phyloP scores from a whole-genome alignment of 2,329 filamentous ascomycete genomes.

The Ilyonectria mors-panacis region DNA sequence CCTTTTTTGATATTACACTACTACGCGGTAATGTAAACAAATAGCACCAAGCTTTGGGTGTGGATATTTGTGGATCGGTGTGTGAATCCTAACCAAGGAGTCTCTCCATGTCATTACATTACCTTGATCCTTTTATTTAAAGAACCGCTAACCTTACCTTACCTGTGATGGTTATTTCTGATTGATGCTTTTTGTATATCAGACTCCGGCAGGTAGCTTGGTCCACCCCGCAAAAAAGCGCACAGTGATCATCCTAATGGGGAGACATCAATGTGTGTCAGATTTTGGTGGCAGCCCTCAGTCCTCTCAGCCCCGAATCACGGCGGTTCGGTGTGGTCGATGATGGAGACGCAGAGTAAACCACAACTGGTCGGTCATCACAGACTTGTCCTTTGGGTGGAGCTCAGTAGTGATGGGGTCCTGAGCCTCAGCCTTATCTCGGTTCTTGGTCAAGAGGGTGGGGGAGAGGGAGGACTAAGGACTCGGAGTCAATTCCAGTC shows the following conservation, averaged over 20 bases:
- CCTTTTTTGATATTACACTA: neutral
- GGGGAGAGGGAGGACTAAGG: neutral
- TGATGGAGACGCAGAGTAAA: neutral
- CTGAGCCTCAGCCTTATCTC: no score
- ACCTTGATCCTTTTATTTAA: no score
- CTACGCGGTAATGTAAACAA: neutral
- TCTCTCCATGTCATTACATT: neutral
- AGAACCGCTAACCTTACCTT: no score
- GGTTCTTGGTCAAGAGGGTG: neutral
- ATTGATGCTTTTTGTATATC: neutral
- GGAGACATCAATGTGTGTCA: neutral
- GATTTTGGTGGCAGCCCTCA: conserved; percentile 11
- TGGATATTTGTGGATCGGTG: neutral
- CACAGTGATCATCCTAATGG: neutral
- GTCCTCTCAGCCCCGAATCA: neutral
- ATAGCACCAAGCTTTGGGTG: neutral
- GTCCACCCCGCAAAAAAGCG: neutral
- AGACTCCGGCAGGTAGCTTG: neutral
- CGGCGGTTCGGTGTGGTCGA: neutral
- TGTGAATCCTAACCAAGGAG: neutral
- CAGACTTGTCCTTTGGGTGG: neutral
- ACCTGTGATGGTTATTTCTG: no score
- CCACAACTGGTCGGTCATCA: neutral
- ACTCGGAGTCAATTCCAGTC: neutral
- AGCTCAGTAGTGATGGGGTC: no score